A percentile compares a stretch with the other conserved stretches of the same genome.
Conservation (phyloP, 805 yeast genomes). For the Yamadazyma philogaea region DNA sequence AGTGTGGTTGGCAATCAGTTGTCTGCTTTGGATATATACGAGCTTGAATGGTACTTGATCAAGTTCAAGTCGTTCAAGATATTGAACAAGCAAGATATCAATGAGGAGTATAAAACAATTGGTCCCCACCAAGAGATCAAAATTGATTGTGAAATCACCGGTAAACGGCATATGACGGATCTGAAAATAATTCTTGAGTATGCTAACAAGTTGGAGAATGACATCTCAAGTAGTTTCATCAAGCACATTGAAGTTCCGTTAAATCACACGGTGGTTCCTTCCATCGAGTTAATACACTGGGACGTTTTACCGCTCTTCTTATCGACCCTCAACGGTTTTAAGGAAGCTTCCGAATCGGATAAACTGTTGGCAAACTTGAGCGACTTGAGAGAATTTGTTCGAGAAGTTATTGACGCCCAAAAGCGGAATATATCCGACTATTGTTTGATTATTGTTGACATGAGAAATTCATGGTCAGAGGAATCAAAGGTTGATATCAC, state of each 20-base stretch:
- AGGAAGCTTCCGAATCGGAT: constrained; percentile 1
- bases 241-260: constrained; percentile 68
- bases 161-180: constrained; percentile 69
- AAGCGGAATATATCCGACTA: constrained; percentile 40
- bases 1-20: constrained; percentile 23
- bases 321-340: constrained; percentile 20
- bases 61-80: constrained; percentile 57
- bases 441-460: constrained; percentile 66
- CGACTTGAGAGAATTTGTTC: constrained; percentile 9
- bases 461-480: constrained; percentile 78
- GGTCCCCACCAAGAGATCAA: constrained; percentile 39
- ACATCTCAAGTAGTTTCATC: constrained; percentile 26
- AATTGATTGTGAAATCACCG: constrained; percentile 58
- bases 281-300: constrained; percentile 71
- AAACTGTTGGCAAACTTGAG: constrained; percentile 1
- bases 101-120: constrained; percentile 36
- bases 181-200: constrained; percentile 67
- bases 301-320: constrained; percentile 62
- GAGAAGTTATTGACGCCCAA: neutral
- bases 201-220: constrained; percentile 31
- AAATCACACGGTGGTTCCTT: constrained; percentile 64
- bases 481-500: constrained; percentile 25
- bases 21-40: constrained; percentile 65
- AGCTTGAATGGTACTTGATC: constrained; percentile 65
- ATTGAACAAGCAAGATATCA: constrained; percentile 42